phyloP scores from a whole-genome alignment of 2,329 filamentous ascomycete genomes.

The Claviceps paspali region DNA sequence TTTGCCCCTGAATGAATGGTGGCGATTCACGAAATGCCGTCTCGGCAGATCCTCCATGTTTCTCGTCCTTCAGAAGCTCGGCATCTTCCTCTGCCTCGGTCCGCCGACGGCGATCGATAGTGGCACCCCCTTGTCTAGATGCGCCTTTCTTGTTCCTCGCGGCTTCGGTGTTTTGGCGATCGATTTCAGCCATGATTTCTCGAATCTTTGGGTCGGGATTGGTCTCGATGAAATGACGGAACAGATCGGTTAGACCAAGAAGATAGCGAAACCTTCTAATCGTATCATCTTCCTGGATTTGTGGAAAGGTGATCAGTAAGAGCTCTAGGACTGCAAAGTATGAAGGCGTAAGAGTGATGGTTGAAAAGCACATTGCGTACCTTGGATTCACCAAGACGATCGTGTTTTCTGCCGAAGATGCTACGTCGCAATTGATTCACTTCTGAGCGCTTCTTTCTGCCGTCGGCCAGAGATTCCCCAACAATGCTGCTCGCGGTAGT shows the following conservation, averaged over 20 bases:
- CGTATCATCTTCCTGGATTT: constrained; percentile 74
- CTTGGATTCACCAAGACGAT: constrained; percentile 82
- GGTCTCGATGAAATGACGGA: constrained; percentile 96
- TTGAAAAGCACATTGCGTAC: too few species aligned
- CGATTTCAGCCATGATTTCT: constrained; percentile 86
- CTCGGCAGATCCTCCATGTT: constrained; percentile 69
- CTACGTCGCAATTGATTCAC: constrained; percentile 80
- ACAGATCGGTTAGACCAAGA: constrained; percentile 85
- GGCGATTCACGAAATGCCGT: constrained; percentile 92
- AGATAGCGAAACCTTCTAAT: constrained; percentile 90
- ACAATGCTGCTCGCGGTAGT: constrained; percentile 71
- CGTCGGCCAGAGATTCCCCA: constrained; percentile 60
- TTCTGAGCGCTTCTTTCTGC: constrained; percentile 72
- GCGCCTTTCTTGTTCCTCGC: constrained; percentile 56
- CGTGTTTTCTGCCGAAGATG: constrained; percentile 90
- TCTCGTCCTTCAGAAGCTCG: constrained; percentile 74
- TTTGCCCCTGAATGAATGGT: constrained; percentile 69
- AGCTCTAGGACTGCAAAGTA: neutral
- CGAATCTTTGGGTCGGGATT: constrained; percentile 92
- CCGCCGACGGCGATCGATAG: constrained; percentile 61
- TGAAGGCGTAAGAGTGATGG: neutral
- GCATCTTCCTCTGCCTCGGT: constrained; percentile 98
- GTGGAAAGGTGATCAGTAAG: neutral
- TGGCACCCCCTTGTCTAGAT: constrained; percentile 71
- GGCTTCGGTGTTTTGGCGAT: constrained; percentile 73